Evolutionary conservation across 176 grass and related monocot species (phyloP).

Genomic region (Dendrocalamus sinicus): DNA sequence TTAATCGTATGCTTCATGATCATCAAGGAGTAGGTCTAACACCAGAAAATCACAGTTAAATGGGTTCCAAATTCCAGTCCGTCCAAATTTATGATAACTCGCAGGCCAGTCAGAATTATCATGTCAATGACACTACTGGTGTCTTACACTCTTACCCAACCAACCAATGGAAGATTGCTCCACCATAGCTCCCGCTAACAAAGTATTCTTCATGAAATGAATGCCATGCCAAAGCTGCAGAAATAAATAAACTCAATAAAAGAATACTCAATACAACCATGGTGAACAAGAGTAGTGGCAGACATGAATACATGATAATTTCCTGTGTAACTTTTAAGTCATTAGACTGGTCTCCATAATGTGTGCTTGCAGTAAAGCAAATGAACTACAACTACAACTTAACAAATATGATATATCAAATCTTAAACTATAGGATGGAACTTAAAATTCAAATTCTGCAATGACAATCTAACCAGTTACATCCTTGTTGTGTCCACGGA

Average conservation of each 20-base stretch:
- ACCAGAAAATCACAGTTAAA: slow-evolving; percentile 28
- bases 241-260: slow-evolving; percentile 48
- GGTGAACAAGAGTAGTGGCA: background rate
- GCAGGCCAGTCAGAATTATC: background rate
- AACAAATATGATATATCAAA: background rate
- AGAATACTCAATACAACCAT: slow-evolving; percentile 26
- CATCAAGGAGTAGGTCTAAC: slow-evolving; percentile 25
- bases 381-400: slow-evolving; percentile 14
- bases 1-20: background rate
- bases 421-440: slow-evolving; percentile 20
- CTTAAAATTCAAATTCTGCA: slow-evolving; percentile 34
- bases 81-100: slow-evolving; percentile 22
- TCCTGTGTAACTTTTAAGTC: background rate
- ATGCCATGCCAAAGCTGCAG: slow-evolving; percentile 94
- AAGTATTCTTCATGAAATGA: slow-evolving; percentile 99
- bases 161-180: slow-evolving; percentile 98
- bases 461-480: slow-evolving; percentile 74
- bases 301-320: background rate
- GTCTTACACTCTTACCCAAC: slow-evolving; percentile 94
- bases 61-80: background rate
- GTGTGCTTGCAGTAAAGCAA: slow-evolving; percentile 14
- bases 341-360: background rate
- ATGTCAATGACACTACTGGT: slow-evolving; percentile 34
- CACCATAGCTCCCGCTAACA: slow-evolving; percentile 97
- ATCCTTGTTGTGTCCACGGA: slow-evolving; percentile 96